phyloP scores from a whole-genome alignment of 2,329 filamentous ascomycete species.

The Penicillium sp. region DNA sequence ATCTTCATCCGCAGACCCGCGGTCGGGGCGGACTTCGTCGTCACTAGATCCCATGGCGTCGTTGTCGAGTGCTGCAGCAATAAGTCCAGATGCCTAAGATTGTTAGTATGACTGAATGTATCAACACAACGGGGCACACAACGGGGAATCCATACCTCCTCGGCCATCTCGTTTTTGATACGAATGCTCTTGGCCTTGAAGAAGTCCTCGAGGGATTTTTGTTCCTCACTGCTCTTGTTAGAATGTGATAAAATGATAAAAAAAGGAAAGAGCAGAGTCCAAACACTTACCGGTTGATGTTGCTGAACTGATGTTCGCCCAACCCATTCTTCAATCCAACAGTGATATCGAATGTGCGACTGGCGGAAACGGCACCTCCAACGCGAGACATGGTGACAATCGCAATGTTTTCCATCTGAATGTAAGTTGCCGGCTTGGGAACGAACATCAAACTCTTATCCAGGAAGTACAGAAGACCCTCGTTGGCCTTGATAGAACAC shows the following conservation, averaged over 20 bases:
- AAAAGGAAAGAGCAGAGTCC: neutral
- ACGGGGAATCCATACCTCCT: constrained; percentile 67
- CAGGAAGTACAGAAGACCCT: constrained; percentile 93
- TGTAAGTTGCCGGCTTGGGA: constrained; percentile 95
- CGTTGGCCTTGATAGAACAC: constrained; percentile 99
- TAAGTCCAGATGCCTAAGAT: constrained; percentile 56
- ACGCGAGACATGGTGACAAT: constrained; percentile 95
- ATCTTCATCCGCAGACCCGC: constrained; percentile 93
- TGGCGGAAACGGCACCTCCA: constrained; percentile 87
- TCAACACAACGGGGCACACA: neutral
- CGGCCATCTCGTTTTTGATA: constrained; percentile 98
- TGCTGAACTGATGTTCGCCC: constrained; percentile 93
- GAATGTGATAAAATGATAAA: constrained; percentile 5
- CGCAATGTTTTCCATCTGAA: constrained; percentile 89
- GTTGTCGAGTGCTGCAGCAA: constrained; percentile 80
- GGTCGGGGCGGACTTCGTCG: constrained; percentile 71
- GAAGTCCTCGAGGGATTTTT: constrained; percentile 94
- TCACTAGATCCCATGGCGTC: constrained; percentile 83
- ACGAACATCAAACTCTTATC: constrained; percentile 99
- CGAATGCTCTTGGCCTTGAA: constrained; percentile 94
- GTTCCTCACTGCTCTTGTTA: constrained; percentile 68
- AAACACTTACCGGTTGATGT: constrained; percentile 77
- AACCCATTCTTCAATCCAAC: constrained; percentile 85
- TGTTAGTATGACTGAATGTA: constrained; percentile 24
- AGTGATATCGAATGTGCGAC: constrained; percentile 95